These are phyloP conservation scores for Triticum monococcum DNA, from an alignment of 176 grass and related monocot genomes.

Conservation along the genomic window DNA sequence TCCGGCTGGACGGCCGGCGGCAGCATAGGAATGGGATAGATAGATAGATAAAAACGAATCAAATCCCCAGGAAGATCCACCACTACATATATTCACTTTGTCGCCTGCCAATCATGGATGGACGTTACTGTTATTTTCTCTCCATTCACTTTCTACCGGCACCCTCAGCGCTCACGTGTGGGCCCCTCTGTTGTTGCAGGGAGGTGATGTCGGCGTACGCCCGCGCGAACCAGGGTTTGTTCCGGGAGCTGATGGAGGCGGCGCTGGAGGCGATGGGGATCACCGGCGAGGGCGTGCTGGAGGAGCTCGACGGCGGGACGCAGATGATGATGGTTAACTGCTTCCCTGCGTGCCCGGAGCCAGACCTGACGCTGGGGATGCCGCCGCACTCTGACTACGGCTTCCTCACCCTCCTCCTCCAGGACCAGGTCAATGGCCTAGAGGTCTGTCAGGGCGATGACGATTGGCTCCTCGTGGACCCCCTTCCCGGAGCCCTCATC, in stretches of 20 bases:
- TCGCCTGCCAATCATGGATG: neutral
- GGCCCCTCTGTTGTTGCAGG: neutral
- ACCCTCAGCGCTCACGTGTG: neutral
- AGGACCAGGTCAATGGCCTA: conserved; percentile 69
- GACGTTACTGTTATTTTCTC: neutral
- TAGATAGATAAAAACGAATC: neutral
- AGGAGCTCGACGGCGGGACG: conserved; percentile 43
- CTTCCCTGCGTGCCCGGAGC: conserved; percentile 78
- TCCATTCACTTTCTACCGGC: neutral
- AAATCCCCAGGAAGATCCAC: conserved; percentile 2
- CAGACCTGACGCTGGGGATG: conserved; percentile 78
- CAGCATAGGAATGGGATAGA: neutral
- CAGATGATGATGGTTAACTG: conserved; percentile 78
- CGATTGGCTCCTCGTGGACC: conserved; percentile 66
- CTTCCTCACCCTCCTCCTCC: conserved; percentile 75
- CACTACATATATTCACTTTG: neutral
- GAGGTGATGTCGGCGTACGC: conserved; percentile 44
- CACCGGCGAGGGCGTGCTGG: neutral
- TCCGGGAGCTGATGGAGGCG: conserved; percentile 53
- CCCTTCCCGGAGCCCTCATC: conserved; percentile 42
- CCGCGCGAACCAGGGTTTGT: conserved; percentile 36
- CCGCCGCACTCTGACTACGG: conserved; percentile 93
- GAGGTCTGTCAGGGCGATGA: conserved; percentile 44
- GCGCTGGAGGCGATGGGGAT: conserved; percentile 56
- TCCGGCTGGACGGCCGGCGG: neutral